A percentile compares a stretch with the other conserved stretches of the same genome.
phyloP scores from a whole-genome alignment of 345 rosid genomes.

The Citrus inodora region DNA sequence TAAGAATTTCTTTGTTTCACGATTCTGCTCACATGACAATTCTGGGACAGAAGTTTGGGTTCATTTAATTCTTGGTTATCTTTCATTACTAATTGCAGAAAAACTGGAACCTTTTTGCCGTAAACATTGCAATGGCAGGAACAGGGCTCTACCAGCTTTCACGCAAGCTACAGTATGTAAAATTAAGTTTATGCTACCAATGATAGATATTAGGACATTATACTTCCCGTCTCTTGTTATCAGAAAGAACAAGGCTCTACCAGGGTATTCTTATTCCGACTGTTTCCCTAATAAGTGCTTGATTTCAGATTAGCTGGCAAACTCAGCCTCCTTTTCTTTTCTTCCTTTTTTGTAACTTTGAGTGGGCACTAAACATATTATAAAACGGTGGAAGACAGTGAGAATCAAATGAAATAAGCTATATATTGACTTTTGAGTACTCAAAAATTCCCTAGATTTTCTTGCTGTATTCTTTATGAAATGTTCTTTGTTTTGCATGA shows the following conservation, averaged over 20 bases:
- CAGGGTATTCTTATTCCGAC: neutral
- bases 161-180: constrained; percentile 73
- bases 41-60: neutral
- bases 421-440: neutral
- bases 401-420: neutral
- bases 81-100: constrained; percentile 46
- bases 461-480: neutral
- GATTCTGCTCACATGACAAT: neutral
- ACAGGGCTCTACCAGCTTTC: constrained; percentile 85
- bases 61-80: constrained; percentile 8
- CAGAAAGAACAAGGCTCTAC: neutral
- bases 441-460: neutral
- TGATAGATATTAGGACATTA: neutral
- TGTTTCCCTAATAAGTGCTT: neutral
- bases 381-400: neutral
- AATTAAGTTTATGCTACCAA: neutral
- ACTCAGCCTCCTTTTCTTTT: neutral
- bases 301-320: neutral
- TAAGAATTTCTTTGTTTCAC: neutral
- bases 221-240: neutral
- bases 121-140: constrained; percentile 78
- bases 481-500: neutral
- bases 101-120: constrained; percentile 94
- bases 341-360: neutral
- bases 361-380: neutral